Percentiles rank a stretch among this genome's conserved stretches.
phyloP scores from a whole-genome alignment of 2,329 filamentous ascomycete genomes.

The Teratosphaeria epicoccoides region DNA sequence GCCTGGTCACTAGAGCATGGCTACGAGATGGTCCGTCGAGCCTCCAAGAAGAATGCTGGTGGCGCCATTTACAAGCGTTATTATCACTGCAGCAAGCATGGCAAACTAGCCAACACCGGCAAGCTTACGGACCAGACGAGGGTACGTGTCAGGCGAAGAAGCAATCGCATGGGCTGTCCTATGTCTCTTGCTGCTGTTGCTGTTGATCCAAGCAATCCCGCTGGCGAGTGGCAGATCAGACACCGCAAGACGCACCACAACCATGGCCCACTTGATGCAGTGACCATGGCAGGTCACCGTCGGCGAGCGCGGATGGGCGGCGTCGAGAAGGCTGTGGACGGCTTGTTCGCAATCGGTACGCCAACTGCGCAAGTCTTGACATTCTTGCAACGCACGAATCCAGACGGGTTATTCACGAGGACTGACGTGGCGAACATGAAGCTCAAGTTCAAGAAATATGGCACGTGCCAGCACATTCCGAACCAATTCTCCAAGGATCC shows the following conservation, averaged over 20 bases:
- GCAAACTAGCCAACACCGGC: conserved; percentile 16
- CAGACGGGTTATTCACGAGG: conserved; percentile 24
- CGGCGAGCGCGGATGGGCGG: conserved; percentile 20
- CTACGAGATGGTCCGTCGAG: conserved; percentile 24
- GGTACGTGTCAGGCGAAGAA: conserved; percentile 19
- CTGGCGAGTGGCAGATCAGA: conserved; percentile 24
- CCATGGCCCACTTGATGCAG: conserved; percentile 21
- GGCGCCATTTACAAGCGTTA: conserved; percentile 26
- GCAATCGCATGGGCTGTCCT: conserved; percentile 21
- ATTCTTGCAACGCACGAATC: conserved; percentile 23
- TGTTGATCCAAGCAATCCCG: conserved; percentile 20
- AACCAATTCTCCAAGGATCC: conserved; percentile 4
- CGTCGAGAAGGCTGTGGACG: conserved; percentile 24
- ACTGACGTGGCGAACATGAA: conserved; percentile 29
- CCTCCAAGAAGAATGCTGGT: conserved; percentile 24
- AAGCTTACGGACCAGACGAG: conserved; percentile 17
- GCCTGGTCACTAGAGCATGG: conserved; percentile 25
- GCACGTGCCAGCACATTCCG: conserved; percentile 15
- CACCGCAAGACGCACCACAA: conserved; percentile 26
- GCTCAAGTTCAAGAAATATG: conserved; percentile 24
- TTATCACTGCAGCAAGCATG: conserved; percentile 26
- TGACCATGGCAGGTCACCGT: conserved; percentile 21
- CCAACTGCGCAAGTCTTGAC: conserved; percentile 22
- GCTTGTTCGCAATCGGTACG: conserved; percentile 24
- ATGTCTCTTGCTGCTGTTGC: conserved; percentile 25